Base-by-base conservation (phyloP, 129 eudicot genomes). In the Centrapalus pauciflorus region DNA sequence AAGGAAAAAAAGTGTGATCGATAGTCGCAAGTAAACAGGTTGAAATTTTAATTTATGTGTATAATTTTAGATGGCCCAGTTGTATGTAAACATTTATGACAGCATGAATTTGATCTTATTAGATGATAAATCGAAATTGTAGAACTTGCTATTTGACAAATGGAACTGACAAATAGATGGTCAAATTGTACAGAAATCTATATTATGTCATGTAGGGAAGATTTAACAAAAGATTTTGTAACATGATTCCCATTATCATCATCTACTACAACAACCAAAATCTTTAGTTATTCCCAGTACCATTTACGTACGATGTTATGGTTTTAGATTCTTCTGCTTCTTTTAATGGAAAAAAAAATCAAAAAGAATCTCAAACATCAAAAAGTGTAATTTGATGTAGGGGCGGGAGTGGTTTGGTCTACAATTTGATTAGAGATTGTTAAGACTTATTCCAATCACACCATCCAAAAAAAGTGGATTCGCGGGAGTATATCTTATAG, bases 391-490 rank as follows among this genome's bases (percentile, higher is more conserved):
- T 69, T 33, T 55, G 21, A 23, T 60, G 50, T 64, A 5, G 28
- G 27, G 16, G 58, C n/a, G 55, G 38, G 38, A 50, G 45, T 46
- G 60, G 4, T 76, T 69, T 6, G 76, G 52, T 63, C 59, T 68
- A 25, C 12, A 25, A 13, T 46, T 43, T 13, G 59, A 37, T 40
- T 55, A 30, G 45, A 40, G 19, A 26, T 0, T 26, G 45, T 25
- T 69, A 76, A 54, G 59, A 35, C 55, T 33, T 70, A 70, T 80
- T 74, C 77, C 74, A 69, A 24, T 29, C 71, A 74, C 80, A 65
- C 57, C 73, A 86, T 74, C 74, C 75, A 77, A 29, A 66, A n/a
- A 61, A 75, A 64, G 85, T 74, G 74, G 67, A 59, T 74, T 13
- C 50, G 40, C 27, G 37, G 60, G 72, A 65, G 73, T 66, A 55